Evolutionary conservation across 345 rosid species (phyloP), one percentile per base, ranked within the genome.

Genomic region (Erodium maritimum): DNA sequence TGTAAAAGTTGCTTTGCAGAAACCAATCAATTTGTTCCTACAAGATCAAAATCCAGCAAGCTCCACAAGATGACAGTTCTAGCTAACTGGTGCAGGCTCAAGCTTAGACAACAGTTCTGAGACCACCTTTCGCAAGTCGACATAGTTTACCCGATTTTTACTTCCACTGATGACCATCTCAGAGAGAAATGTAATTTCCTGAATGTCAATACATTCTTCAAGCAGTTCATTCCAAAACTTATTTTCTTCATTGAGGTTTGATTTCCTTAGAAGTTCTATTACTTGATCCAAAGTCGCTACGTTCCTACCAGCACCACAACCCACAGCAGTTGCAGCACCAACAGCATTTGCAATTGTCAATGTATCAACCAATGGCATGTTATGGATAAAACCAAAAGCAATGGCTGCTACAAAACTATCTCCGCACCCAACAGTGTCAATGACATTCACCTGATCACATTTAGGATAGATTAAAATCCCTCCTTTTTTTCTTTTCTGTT

Each of bases 321-420:
- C 99, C 86, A 73, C 85, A 21, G 97, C 99, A 59, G 99, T 90
- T 60, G 97, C 96, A 54, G 97, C 99, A 67, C 99, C 99, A 50
- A 90, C 97, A 50, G 99, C 96, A 66, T 94, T 94, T 23, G 97
- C 97, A 58, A 87, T 73, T 24, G 95, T 75, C 72, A 87, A 81
- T 58, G 97, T 90, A 60, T 78, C 77, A 68, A 82, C 82, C 63
- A 76, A 69, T 3, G 97, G 82, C 71, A 83, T 33, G 53, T 75
- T 69, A 66, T 79, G 88, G 73, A 87, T 85, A 59, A 77, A 94
- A 52, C 99, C 99, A 62, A 80, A 82, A 65, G 99, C 97, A 59
- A 90, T 72, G 5, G 99, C 99, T 17, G 99, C 87, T 54, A 87
- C 96, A 61, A 90, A 94, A 69, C 97, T 94, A 79, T 93, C 99